Evolutionary conservation across 148 eudicot genomes (phyloP).

Genomic region (Pouteria glomerata): DNA sequence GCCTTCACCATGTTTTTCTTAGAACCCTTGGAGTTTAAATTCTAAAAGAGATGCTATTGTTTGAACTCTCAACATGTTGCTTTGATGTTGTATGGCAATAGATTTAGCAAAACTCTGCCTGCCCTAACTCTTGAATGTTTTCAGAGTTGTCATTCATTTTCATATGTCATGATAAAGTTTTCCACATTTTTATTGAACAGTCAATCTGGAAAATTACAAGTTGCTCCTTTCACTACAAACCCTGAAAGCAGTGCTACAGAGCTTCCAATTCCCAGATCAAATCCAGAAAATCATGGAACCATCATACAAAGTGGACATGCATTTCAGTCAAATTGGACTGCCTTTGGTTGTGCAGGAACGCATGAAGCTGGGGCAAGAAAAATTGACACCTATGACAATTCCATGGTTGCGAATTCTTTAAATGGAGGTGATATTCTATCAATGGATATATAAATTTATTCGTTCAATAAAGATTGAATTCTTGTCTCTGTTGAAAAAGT

Average conservation of each 20-base stretch:
- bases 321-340: conserved; percentile 39
- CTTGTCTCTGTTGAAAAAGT: background rate
- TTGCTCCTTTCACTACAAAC: conserved; percentile 24
- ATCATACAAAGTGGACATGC: conserved; percentile 37
- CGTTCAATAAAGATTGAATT: background rate
- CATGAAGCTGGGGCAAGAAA: conserved; percentile 35
- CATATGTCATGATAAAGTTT: conserved; percentile 5
- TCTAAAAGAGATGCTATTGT: no score
- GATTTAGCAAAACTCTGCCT: background rate
- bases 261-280: conserved; percentile 58
- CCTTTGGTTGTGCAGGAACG: conserved; percentile 27
- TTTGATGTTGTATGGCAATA: background rate
- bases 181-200: conserved; percentile 22
- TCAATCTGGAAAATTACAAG: conserved; percentile 36
- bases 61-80: background rate
- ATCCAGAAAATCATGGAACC: conserved; percentile 43
- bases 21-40: background rate
- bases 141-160: background rate
- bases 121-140: background rate
- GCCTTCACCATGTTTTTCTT: background rate
- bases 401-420: conserved; percentile 16
- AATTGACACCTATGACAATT: conserved; percentile 21
- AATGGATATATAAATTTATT: background rate
- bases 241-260: conserved; percentile 39
- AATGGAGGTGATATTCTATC: conserved; percentile 22